These are phyloP conservation scores for Coprinopsis sp. DNA, from an alignment of 768 basidiomycete genomes.

Conservation along the genomic window DNA sequence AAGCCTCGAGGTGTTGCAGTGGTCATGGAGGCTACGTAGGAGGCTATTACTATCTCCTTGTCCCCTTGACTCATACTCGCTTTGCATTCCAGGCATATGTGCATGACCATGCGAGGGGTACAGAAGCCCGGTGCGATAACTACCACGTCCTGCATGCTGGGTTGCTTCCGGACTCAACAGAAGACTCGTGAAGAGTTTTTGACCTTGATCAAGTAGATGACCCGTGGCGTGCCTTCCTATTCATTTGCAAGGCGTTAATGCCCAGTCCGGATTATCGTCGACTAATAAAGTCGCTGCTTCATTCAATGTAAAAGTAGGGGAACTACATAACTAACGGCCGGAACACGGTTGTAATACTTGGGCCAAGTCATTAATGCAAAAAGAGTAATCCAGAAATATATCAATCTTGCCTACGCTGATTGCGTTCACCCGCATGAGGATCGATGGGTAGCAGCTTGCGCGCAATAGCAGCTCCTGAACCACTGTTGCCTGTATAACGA, in stretches of 20 bases:
- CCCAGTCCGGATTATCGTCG: too few relatives aligned
- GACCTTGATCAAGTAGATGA: slow-evolving; percentile 72
- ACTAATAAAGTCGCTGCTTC: too few relatives aligned
- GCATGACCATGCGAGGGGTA: slow-evolving; percentile 99
- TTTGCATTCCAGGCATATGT: slow-evolving; percentile 66
- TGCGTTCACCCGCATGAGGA: slow-evolving; percentile 54
- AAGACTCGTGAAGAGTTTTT: slow-evolving; percentile 98
- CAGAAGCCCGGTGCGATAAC: slow-evolving; percentile 97
- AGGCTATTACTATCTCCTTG: slow-evolving; percentile 11
- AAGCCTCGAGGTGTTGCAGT: slow-evolving; percentile 97
- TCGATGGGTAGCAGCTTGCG: slow-evolving; percentile 61
- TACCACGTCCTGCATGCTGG: slow-evolving; percentile 96
- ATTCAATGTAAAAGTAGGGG: too few relatives aligned
- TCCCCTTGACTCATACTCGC: background rate
- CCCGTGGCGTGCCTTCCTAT: too few relatives aligned
- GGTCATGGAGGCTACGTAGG: slow-evolving; percentile 97
- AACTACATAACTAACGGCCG: too few relatives aligned
- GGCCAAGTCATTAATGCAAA: slow-evolving; percentile 12
- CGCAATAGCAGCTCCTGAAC: slow-evolving; percentile 38
- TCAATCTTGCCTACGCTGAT: slow-evolving; percentile 54
- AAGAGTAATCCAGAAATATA: slow-evolving; percentile 16
- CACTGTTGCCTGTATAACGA: slow-evolving; percentile 36
- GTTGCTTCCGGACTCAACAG: slow-evolving; percentile 97
- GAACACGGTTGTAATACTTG: too few relatives aligned
- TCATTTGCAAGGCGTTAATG: too few relatives aligned